Percentiles rank a stretch among this genome's conserved stretches.
These are phyloP conservation scores for Gymnopilus dilepis DNA, from an alignment of 768 basidiomycete species.

Conservation along the genomic window DNA sequence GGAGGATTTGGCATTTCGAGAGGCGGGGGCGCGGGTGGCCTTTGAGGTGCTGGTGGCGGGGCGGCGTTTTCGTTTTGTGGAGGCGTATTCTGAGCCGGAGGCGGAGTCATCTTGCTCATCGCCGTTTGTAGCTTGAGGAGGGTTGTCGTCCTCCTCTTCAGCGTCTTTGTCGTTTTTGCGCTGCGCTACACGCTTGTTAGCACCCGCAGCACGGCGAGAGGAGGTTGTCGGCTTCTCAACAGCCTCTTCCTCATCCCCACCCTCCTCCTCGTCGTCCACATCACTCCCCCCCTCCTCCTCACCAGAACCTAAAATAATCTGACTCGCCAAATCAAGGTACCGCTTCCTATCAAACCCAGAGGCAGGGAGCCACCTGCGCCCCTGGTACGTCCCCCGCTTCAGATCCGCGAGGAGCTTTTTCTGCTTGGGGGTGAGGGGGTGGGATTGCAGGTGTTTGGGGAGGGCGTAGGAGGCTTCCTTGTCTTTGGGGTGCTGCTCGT, in stretches of 20 bases:
- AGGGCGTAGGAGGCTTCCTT: constrained; percentile 1
- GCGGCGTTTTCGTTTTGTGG: constrained; percentile 21
- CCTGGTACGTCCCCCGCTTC: background rate
- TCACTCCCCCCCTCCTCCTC: constrained; percentile 10
- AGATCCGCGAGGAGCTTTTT: background rate
- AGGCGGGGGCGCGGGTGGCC: too few relatives aligned
- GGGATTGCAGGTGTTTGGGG: background rate
- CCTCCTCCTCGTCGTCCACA: constrained; percentile 17
- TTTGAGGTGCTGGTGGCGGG: constrained; percentile 19
- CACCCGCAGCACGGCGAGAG: constrained; percentile 14
- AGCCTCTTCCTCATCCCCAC: constrained; percentile 14
- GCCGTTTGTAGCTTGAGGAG: constrained; percentile 21
- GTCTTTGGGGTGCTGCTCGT: background rate
- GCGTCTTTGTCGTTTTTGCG: constrained; percentile 19
- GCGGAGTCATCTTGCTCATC: constrained; percentile 27
- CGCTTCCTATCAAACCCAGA: background rate
- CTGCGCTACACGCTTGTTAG: constrained; percentile 11
- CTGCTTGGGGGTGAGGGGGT: background rate
- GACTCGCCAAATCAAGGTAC: background rate
- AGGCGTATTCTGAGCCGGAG: constrained; percentile 30
- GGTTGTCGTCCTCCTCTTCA: constrained; percentile 14
- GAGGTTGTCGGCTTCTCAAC: constrained; percentile 18
- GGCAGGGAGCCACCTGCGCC: background rate
- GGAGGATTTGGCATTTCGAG: too few relatives aligned
- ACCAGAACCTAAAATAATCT: background rate